These are phyloP conservation scores for Starmerella vaccinii DNA, from an alignment of 805 yeast genomes.

Conservation along the genomic window DNA sequence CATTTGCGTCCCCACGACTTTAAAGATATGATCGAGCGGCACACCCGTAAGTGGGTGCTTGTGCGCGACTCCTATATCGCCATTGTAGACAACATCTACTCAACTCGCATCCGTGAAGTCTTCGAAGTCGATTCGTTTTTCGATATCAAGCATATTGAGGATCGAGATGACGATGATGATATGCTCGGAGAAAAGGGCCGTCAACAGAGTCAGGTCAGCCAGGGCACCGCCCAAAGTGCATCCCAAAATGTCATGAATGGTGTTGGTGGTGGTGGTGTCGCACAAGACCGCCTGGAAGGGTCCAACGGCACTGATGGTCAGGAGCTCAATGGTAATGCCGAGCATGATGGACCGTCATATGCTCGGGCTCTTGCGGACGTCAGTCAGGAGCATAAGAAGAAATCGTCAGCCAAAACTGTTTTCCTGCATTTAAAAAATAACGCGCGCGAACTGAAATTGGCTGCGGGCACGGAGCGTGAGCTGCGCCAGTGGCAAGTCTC, in stretches of 20 bases:
- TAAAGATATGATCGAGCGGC: conserved; percentile 79
- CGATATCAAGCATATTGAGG: conserved; percentile 34
- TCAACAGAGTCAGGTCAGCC: background rate
- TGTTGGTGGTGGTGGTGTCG: no score
- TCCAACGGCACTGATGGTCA: no score
- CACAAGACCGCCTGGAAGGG: no score
- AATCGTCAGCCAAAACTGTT: conserved; percentile 19
- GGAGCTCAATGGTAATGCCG: background rate
- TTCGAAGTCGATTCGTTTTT: conserved; percentile 78
- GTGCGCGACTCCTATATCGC: conserved; percentile 75
- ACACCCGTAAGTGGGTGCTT: conserved; percentile 85
- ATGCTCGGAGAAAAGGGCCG: background rate
- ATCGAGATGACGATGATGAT: background rate
- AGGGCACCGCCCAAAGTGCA: no score
- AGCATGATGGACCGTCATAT: background rate
- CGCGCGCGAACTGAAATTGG: conserved; percentile 37
- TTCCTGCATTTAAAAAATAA: conserved; percentile 28
- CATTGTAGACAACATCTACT: conserved; percentile 74
- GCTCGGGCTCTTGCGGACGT: conserved; percentile 12
- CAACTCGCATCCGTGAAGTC: conserved; percentile 83
- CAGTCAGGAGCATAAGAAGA: conserved; percentile 1
- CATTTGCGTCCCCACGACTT: conserved; percentile 72
- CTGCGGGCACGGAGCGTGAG: conserved; percentile 71
- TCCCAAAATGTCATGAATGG: no score
- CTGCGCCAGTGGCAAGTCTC: conserved; percentile 74